Base-by-base conservation (phyloP, 129 eudicot genomes). In the Escallonia rubra region DNA sequence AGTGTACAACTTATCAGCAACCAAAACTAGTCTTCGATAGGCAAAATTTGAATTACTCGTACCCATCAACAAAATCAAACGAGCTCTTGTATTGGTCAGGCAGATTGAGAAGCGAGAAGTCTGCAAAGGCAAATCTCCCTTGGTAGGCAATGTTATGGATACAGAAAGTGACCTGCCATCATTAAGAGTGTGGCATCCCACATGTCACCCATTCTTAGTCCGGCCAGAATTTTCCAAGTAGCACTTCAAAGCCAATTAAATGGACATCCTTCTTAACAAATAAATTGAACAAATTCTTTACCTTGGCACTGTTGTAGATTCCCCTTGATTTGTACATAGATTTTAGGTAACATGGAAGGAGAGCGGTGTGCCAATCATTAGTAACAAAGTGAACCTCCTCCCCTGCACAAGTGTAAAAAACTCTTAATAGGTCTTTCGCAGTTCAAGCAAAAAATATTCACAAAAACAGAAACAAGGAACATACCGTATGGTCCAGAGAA, bases 141-240 rank as follows among this genome's bases (percentile, higher is more conserved):
- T 84, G 90, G 73, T 84, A 84, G 59, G 83, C 90, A 50, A 84
- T 77, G 74, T 84, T 84, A 75, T 84, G 90, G 55, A 84, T 80
- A 76, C 90, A 84, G 67, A 80, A 84, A 41, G 67, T 86, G 59
- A 84, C 86, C 87, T 82, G 62, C 40, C 41, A 59, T 38, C 10
- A 57, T 40, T 38, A 57, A 61, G 51, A 6, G 46, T 5, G 34
- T 54, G 13, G 3, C 59, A 54, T 14, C 13, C 14, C 23, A 2
- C 59, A 46, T 11, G 4, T 54, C 23, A n/a, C 23, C 34, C 59
- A 9, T 46, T 11, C 23, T 54, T n/a, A 4, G 11, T 63, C 34
- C 15, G 52, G 67, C 46, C 40, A 44, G 11, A 63, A 40, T 34
- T 43, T 11, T 16, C 39, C 8, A 4, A 45, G 56, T 4, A 45